A percentile compares a stretch with the other conserved stretches of the same genome.
Conservation (phyloP, 768 basidiomycete genomes). For the Cystobasidium ongulense region DNA sequence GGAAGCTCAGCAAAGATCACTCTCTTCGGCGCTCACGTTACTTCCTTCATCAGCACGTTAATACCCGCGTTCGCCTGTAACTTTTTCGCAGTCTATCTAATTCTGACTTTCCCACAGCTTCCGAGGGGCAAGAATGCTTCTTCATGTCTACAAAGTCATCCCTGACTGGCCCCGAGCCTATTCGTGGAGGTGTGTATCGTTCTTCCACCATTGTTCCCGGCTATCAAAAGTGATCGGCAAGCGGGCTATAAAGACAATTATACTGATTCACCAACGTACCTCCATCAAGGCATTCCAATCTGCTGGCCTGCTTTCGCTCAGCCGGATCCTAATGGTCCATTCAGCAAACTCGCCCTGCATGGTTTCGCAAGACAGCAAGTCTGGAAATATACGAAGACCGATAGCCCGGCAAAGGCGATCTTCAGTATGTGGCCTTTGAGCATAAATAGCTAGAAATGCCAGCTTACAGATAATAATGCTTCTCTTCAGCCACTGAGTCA, state of each 20-base stretch:
- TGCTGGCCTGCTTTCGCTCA: constrained; percentile 17
- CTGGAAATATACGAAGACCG: not conserved
- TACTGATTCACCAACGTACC: not conserved
- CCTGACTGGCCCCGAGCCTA: not conserved
- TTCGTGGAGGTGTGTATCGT: not conserved
- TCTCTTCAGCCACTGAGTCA: not conserved
- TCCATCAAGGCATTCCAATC: not conserved
- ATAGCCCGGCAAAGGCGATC: not conserved
- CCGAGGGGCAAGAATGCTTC: not conserved
- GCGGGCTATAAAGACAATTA: not conserved
- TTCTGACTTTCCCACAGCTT: not conserved
- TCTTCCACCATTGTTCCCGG: not conserved
- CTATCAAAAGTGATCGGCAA: not conserved
- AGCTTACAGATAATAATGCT: not conserved
- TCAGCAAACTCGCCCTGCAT: not conserved
- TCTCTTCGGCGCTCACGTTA: not conserved
- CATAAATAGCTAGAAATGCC: not conserved
- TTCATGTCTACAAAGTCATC: constrained; percentile 11
- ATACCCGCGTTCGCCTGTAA: too few relatives aligned
- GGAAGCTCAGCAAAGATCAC: not conserved
- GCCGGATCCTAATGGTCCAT: not conserved
- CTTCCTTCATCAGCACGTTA: not conserved
- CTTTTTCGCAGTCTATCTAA: not conserved
- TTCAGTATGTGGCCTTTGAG: not conserved
- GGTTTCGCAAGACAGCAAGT: not conserved